A percentile compares a stretch with the other conserved stretches of the same genome.
These are phyloP conservation scores for Nannizzia gypsea DNA, from an alignment of 2,329 filamentous ascomycete species.

Conservation along the genomic window DNA sequence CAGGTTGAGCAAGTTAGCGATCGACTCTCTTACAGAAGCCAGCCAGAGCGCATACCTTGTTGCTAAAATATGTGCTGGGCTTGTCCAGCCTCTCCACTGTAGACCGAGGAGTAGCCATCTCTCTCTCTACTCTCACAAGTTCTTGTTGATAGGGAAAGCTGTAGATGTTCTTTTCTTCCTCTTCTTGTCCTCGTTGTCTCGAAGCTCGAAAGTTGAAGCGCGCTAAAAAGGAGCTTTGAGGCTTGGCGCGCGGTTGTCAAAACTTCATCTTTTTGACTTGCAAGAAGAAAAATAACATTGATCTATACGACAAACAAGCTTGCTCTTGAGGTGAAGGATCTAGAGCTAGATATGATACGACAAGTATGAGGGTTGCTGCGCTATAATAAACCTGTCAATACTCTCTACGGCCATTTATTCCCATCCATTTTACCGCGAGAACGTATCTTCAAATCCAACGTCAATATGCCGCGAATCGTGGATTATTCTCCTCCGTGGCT, in stretches of 20 bases:
- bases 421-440: background rate
- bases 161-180: background rate
- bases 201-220: background rate
- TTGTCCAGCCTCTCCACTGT: conserved; percentile 89
- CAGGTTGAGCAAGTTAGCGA: background rate
- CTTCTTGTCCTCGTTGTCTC: background rate
- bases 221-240: background rate
- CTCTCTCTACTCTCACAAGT: background rate
- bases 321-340: background rate
- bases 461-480: conserved; percentile 70
- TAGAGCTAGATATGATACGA: background rate
- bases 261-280: background rate
- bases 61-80: conserved; percentile 85
- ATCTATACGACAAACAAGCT: background rate
- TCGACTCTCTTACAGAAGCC: background rate
- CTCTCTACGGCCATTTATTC: background rate
- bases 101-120: conserved; percentile 21
- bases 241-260: conserved; percentile 1
- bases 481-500: conserved; percentile 84
- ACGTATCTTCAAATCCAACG: background rate
- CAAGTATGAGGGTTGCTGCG: background rate
- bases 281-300: background rate
- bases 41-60: conserved; percentile 47
- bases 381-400: background rate
- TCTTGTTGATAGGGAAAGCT: background rate